A percentile compares a stretch with the other conserved stretches of the same genome.
Evolutionary conservation across 345 rosid species (phyloP).

Genomic region (Hevea brasiliensis): DNA sequence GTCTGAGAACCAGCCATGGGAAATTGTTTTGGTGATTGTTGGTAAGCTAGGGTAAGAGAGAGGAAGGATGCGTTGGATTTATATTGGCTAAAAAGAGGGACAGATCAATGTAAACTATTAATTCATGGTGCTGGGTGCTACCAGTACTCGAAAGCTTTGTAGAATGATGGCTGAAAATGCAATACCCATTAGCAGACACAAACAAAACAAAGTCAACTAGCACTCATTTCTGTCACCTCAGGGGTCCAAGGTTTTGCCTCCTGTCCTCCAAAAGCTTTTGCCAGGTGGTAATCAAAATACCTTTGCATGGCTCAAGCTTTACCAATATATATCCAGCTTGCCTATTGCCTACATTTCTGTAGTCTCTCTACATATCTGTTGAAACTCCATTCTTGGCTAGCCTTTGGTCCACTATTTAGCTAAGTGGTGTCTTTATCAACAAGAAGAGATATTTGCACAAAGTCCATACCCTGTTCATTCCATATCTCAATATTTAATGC

Average conservation of each 20-base stretch:
- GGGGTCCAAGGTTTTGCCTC: neutral
- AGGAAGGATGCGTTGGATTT: conserved; percentile 26
- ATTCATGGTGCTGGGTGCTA: conserved; percentile 31
- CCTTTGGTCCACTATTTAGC: neutral
- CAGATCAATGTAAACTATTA: neutral
- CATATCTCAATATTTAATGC: neutral
- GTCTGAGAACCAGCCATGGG: conserved; percentile 21
- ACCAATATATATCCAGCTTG: neutral
- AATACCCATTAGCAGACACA: conserved; percentile 21
- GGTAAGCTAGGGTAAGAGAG: neutral
- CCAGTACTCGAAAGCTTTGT: conserved; percentile 34
- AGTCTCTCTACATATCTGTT: neutral
- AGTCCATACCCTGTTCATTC: neutral
- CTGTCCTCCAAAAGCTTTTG: conserved; percentile 1
- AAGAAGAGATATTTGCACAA: neutral
- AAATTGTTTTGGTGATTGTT: neutral
- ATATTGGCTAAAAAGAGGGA: conserved; percentile 25
- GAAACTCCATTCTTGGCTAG: neutral
- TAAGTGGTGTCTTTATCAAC: conserved; percentile 6
- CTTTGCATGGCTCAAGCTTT: conserved; percentile 5
- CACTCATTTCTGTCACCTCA: conserved; percentile 20
- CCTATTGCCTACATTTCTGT: no score
- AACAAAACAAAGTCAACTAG: conserved; percentile 8
- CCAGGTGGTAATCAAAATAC: neutral
- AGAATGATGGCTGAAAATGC: conserved; percentile 23